Conservation (phyloP, 306 rosid species). For the Cyamopsis tetragonoloba region DNA sequence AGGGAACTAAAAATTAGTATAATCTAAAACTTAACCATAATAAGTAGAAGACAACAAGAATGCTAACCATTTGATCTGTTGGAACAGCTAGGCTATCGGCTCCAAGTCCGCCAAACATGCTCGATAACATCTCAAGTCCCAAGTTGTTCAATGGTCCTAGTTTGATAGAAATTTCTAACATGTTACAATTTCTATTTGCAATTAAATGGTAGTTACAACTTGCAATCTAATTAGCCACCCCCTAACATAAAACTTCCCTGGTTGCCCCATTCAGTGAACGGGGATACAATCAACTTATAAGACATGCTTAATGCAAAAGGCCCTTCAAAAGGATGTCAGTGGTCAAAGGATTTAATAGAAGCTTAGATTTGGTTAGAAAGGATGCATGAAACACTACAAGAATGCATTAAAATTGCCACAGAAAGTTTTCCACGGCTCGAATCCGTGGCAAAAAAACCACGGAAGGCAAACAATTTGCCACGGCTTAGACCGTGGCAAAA, state of each 20-base stretch:
- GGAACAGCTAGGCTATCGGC: constrained; percentile 73
- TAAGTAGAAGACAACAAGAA: constrained; percentile 17
- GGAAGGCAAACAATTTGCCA: too few species aligned
- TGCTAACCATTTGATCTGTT: constrained; percentile 59
- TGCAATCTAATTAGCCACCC: constrained; percentile 1
- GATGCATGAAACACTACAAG: too few species aligned
- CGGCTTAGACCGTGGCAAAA: too few species aligned
- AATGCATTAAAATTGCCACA: too few species aligned
- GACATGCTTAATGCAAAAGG: not conserved
- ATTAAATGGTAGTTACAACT: constrained; percentile 14
- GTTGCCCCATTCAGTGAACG: too few species aligned
- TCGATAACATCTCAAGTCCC: constrained; percentile 70
- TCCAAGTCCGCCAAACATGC: constrained; percentile 91
- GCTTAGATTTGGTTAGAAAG: not conserved
- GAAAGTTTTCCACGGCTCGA: too few species aligned
- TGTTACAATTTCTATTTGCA: not conserved
- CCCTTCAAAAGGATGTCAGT: not conserved
- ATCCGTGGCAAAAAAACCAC: too few species aligned
- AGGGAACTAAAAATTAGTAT: not conserved
- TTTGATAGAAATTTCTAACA: constrained; percentile 6
- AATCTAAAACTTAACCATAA: not conserved
- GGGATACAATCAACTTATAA: not conserved
- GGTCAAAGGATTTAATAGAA: not conserved
- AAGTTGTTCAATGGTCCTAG: constrained; percentile 48
- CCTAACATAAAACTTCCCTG: not conserved